Evolutionary conservation across 257 asterid species (phyloP), one percentile per base, ranked within the genome.

Genomic region (Misopates orontium): DNA sequence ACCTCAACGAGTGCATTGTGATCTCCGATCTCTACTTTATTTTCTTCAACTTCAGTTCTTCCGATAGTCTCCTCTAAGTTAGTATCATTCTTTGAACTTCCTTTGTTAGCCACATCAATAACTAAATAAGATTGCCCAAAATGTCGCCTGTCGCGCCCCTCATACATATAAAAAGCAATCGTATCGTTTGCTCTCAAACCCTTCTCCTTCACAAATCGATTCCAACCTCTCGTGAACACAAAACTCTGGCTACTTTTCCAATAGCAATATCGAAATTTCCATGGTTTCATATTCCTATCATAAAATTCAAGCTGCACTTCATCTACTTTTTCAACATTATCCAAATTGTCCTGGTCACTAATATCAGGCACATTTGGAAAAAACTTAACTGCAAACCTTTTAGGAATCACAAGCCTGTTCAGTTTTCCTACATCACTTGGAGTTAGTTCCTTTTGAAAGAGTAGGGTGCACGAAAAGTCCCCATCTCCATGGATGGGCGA

Each of bases 191-290:
- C 84, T 5, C 61, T 76, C 54, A 92, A 32, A 4, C 81, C 71
- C 36, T 87, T 85, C 4, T 78, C 92, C 72, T 73, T 85, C 10
- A 93, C 97, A 63, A 81, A 89, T 12, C 80, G 50, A 31, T 79
- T 84, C 97, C 98, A 90, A 4, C 98, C 97, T 16, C 87, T 71
- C 0, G 98, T 89, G 72, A 92, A 87, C 4, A 83, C 95, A 14
- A 74, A 89, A 32, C 94, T 89, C 39, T 89, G 95, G 79, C 98
- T 89, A 45, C 97, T 93, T 78, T 83, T 87, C 87, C 98, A 92
- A 48, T 92, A 89, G 6, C 93, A 89, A 12, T 81, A 85, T 8
- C 91, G 57, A 19, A 92, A 92, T 52, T 77, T 87, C 96, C 98
- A 89, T 42, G 64, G n/a, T 14, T 40, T 73, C 86, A 75, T 85